phyloP scores from a whole-genome alignment of 805 yeast genomes.

The Suhomyces canberraensis region DNA sequence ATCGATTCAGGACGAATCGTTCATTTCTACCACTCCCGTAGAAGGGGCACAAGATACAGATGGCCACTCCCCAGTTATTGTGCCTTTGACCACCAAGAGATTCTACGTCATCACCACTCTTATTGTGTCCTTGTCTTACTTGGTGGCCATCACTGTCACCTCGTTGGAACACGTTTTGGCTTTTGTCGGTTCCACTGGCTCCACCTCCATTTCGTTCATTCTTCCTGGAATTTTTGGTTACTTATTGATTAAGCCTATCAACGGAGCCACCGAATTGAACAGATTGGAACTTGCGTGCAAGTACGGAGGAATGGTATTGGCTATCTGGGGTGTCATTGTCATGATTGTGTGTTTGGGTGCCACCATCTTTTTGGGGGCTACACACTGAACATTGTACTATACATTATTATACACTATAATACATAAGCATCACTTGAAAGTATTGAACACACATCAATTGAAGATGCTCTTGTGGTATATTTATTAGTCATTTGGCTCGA shows the following conservation, averaged over 20 bases:
- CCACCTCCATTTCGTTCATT: conserved; percentile 73
- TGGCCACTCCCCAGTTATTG: conserved; percentile 46
- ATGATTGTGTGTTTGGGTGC: conserved; percentile 55
- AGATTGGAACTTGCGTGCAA: conserved; percentile 30
- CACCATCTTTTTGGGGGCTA: conserved; percentile 42
- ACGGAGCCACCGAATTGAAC: conserved; percentile 24
- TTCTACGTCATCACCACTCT: conserved; percentile 49
- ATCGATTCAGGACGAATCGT: conserved; percentile 31
- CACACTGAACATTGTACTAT: conserved; percentile 20
- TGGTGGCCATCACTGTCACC: conserved; percentile 53
- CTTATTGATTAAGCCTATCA: conserved; percentile 44
- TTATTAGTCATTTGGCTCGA: too few relatives aligned
- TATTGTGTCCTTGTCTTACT: conserved; percentile 48
- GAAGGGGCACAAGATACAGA: conserved; percentile 47
- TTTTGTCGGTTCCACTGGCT: conserved; percentile 80
- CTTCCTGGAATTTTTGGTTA: conserved; percentile 77
- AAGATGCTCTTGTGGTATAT: too few relatives aligned
- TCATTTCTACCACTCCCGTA: conserved; percentile 43
- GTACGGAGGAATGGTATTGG: conserved; percentile 41
- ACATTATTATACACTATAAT: conserved; percentile 5
- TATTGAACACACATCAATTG: too few relatives aligned
- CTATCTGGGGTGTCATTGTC: conserved; percentile 53
- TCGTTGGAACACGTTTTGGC: conserved; percentile 70
- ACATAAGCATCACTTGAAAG: too few relatives aligned
- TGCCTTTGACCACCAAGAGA: conserved; percentile 44